Evolutionary conservation across 139 green algal species (phyloP).

Genomic region (Diplosphaera chodatii): DNA sequence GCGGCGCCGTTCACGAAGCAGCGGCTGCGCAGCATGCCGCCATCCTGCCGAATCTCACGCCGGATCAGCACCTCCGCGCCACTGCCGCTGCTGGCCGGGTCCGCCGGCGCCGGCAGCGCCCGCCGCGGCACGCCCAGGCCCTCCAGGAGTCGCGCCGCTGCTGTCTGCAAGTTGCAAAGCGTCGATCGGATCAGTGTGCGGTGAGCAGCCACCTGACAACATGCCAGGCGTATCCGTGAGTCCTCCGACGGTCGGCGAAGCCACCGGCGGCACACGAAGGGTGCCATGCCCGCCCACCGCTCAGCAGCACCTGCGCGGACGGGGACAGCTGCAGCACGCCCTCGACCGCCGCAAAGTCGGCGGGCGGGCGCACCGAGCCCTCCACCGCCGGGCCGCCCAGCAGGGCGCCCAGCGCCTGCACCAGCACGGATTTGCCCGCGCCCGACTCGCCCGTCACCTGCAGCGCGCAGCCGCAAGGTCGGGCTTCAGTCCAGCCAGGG

Average conservation of each 20-base stretch:
- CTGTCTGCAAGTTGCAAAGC: not conserved
- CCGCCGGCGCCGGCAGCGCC: not conserved
- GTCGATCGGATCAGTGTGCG: no score
- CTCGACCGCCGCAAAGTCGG: constrained; percentile 49
- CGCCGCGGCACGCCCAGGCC: constrained; percentile 10
- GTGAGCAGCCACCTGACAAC: no score
- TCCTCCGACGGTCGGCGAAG: no score
- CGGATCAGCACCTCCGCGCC: not conserved
- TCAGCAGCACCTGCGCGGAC: constrained; percentile 2
- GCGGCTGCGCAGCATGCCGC: constrained; percentile 17
- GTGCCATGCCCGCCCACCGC: no score
- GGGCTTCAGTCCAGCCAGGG: not conserved
- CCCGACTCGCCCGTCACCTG: constrained; percentile 66
- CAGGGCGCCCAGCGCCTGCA: constrained; percentile 45
- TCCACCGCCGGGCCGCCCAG: constrained; percentile 51
- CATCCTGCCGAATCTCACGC: not conserved
- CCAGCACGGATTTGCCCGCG: constrained; percentile 80
- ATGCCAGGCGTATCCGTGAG: no score
- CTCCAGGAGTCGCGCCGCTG: constrained; percentile 15
- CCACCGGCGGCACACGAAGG: no score
- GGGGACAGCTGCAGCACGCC: constrained; percentile 38
- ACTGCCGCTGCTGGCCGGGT: not conserved
- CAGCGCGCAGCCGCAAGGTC: not conserved
- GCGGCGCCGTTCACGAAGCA: constrained; percentile 67
- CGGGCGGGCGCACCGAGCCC: constrained; percentile 58